Conservation (phyloP, 371 early-diverging fungal species). For the Rhizopus sp. region DNA sequence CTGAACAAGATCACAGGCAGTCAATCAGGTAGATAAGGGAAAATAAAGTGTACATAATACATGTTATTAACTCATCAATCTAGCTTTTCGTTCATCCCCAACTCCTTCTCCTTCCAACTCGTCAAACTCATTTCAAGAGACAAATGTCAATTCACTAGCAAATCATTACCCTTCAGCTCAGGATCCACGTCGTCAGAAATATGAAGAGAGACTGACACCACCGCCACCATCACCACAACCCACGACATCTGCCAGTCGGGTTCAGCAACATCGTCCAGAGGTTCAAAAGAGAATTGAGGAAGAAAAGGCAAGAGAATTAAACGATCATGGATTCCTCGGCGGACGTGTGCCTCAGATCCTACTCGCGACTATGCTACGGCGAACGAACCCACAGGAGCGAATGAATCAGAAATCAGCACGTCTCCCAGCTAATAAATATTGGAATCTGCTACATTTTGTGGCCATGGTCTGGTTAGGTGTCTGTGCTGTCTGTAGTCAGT, state of each 20-base stretch:
- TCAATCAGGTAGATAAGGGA: slow-evolving; percentile 33
- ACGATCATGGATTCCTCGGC: slow-evolving; percentile 14
- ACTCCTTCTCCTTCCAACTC: slow-evolving; percentile 39
- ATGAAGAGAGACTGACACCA: slow-evolving; percentile 12
- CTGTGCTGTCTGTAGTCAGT: slow-evolving; percentile 51
- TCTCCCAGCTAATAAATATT: slow-evolving; percentile 38
- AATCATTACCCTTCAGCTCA: slow-evolving; percentile 23
- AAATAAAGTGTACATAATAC: neutral
- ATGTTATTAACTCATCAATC: neutral
- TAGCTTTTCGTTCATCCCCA: slow-evolving; percentile 33
- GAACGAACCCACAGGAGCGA: slow-evolving; percentile 7
- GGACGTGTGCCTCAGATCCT: slow-evolving; percentile 13
- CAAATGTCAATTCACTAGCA: slow-evolving; percentile 13
- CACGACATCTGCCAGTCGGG: slow-evolving; percentile 11
- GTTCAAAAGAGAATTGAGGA: slow-evolving; percentile 23
- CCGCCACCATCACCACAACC: slow-evolving; percentile 22
- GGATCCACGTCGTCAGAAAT: slow-evolving; percentile 22
- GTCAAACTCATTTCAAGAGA: slow-evolving; percentile 2
- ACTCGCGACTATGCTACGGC: slow-evolving; percentile 13
- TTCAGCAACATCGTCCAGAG: slow-evolving; percentile 14
- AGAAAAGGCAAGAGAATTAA: slow-evolving; percentile 15
- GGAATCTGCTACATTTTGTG: slow-evolving; percentile 58
- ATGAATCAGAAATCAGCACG: slow-evolving; percentile 1
- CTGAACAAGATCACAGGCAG: slow-evolving; percentile 61
- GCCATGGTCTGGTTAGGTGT: slow-evolving; percentile 50